These are phyloP conservation scores for Cystobasidium pallidum DNA, from an alignment of 1,284 basidiomycete species.

Conservation along the genomic window DNA sequence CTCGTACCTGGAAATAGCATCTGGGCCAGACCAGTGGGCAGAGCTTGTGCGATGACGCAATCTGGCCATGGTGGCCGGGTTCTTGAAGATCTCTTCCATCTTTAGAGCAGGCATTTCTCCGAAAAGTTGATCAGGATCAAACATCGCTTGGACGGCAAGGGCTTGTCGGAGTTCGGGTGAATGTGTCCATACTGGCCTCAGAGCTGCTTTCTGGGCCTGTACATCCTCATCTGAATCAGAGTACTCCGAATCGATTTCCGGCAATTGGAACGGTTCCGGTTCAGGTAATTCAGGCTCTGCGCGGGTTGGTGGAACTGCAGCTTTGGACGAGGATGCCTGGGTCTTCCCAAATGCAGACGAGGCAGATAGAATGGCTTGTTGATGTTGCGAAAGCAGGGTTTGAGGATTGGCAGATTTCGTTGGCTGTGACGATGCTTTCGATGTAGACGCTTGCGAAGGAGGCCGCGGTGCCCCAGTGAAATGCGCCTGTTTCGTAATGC, in stretches of 20 bases:
- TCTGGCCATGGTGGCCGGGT: constrained; percentile 65
- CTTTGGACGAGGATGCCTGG: constrained; percentile 57
- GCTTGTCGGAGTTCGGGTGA: constrained; percentile 78
- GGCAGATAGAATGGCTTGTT: constrained; percentile 44
- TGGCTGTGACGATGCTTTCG: constrained; percentile 39
- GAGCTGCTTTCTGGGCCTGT: constrained; percentile 68
- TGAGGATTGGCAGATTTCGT: constrained; percentile 32
- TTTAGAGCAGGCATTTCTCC: constrained; percentile 77
- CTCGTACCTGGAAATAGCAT: constrained; percentile 78
- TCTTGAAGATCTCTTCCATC: constrained; percentile 71
- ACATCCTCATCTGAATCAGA: constrained; percentile 91
- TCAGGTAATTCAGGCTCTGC: constrained; percentile 57
- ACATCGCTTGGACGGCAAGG: constrained; percentile 73
- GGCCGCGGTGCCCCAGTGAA: neutral
- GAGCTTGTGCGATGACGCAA: constrained; percentile 87
- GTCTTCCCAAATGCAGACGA: constrained; percentile 50
- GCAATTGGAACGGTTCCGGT: constrained; percentile 81
- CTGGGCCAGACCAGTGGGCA: constrained; percentile 87
- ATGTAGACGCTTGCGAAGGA: constrained; percentile 2
- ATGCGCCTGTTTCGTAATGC: constrained; percentile 37
- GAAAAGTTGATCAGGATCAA: constrained; percentile 88
- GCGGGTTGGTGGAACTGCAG: constrained; percentile 52
- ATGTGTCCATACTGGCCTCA: constrained; percentile 82
- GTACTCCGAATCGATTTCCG: constrained; percentile 92
- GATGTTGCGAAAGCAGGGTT: constrained; percentile 30